Evolutionary conservation across 2,329 filamentous ascomycete genomes (phyloP).

Genomic region (Cladosporium sp.): DNA sequence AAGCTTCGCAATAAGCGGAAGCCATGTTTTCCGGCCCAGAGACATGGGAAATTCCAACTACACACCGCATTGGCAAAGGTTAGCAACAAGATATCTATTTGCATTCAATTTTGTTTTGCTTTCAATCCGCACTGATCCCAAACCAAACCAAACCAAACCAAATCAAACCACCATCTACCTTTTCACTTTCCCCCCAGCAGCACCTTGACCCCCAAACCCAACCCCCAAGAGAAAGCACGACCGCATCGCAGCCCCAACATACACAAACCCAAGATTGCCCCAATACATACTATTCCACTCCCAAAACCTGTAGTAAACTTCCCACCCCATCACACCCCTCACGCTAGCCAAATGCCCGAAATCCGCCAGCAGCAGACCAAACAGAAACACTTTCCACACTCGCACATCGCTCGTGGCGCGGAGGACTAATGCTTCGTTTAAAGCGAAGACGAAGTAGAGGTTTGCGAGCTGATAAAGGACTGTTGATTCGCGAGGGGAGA

Average conservation of each 20-base stretch:
- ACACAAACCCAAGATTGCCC: constrained; percentile 40
- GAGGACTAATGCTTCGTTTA: constrained; percentile 76
- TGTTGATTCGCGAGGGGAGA: constrained; percentile 56
- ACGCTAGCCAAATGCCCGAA: constrained; percentile 73
- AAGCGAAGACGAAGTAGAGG: constrained; percentile 72
- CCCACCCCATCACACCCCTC: constrained; percentile 45
- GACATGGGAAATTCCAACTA: neutral
- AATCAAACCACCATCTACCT: neutral
- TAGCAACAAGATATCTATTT: neutral
- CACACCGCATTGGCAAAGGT: neutral
- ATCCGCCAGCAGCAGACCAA: constrained; percentile 72
- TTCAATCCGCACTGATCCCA: neutral
- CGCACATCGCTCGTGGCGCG: constrained; percentile 65
- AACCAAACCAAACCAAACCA: neutral
- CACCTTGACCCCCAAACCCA: constrained; percentile 22
- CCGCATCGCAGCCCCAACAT: constrained; percentile 36
- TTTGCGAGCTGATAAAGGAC: constrained; percentile 75
- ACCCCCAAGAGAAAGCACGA: constrained; percentile 37
- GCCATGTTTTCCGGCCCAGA: neutral
- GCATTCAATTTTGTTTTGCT: neutral
- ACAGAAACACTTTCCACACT: constrained; percentile 69
- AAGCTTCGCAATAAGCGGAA: neutral
- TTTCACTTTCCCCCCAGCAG: neutral
- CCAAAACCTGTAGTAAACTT: constrained; percentile 46
- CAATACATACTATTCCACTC: constrained; percentile 40